Evolutionary conservation across 169 alveolate genomes (phyloP).

Genomic region (Plasmodium cynomolgi): DNA sequence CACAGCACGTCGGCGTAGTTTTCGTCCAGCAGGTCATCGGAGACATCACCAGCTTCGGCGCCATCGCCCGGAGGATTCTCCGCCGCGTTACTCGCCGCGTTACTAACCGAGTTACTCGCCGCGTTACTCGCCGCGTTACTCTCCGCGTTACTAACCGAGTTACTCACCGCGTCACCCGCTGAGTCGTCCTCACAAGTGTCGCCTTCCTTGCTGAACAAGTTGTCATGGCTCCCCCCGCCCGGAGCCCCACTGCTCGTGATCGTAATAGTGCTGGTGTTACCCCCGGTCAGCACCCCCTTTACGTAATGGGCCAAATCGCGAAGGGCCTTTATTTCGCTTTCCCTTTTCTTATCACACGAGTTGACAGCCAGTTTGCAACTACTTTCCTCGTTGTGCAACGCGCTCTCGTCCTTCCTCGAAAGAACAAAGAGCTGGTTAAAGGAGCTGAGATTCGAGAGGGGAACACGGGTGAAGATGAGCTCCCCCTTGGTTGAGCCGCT

Average conservation of each 20-base stretch:
- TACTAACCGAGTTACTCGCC: not conserved
- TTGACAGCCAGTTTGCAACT: not conserved
- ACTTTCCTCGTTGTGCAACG: not conserved
- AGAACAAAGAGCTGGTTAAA: conserved; percentile 47
- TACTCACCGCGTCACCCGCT: not conserved
- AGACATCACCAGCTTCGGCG: not conserved
- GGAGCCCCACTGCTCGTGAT: not conserved
- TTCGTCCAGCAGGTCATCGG: not conserved
- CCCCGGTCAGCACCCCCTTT: not conserved
- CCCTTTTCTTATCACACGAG: conserved; percentile 6
- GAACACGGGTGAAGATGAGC: not conserved
- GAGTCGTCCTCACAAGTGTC: not conserved
- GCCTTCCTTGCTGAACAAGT: not conserved
- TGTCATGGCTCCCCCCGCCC: not conserved
- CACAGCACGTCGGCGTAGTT: conserved; percentile 56
- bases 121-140: not conserved
- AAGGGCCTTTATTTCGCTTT: conserved; percentile 15
- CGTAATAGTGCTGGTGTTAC: not conserved
- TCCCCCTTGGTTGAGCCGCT: not conserved
- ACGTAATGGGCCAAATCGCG: conserved; percentile 10
- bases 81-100: not conserved
- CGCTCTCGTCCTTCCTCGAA: conserved; percentile 11
- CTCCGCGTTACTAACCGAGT: not conserved
- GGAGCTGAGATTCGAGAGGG: conserved; percentile 28
- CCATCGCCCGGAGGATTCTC: not conserved